Percentiles rank a stretch among this genome's conserved stretches.
phyloP scores from a whole-genome alignment of 225 moss, liverwort and hornwort genomes.

The Anthoceros angustus region DNA sequence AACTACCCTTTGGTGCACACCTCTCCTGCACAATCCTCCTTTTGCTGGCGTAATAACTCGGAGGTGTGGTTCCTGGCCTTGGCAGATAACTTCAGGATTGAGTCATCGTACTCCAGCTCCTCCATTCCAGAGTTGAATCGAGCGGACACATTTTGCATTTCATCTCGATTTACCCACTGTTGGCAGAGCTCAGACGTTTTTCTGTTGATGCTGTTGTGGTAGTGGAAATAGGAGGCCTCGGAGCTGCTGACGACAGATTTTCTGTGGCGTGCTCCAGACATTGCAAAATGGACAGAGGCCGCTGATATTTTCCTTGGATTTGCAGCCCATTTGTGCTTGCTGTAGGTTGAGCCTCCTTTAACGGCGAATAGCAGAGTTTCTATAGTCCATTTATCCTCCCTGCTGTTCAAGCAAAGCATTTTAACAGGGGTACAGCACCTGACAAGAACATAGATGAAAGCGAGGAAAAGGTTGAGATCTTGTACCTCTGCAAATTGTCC shows the following conservation, averaged over 20 bases:
- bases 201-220: background rate
- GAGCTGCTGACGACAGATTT: background rate
- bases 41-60: background rate
- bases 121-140: background rate
- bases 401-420: background rate
- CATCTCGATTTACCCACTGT: background rate
- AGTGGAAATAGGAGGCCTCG: constrained; percentile 1
- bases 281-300: background rate
- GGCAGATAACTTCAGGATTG: background rate
- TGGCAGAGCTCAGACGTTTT: background rate
- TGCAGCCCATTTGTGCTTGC: background rate
- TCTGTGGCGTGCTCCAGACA: background rate
- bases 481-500: background rate
- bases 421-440: background rate
- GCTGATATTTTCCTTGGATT: background rate
- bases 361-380: background rate
- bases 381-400: background rate
- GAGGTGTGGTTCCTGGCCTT: background rate
- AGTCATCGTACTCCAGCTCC: background rate
- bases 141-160: background rate
- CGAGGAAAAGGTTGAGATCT: background rate
- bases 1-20: too few species aligned
- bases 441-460: too few species aligned
- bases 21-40: background rate
- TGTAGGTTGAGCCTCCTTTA: background rate